Evolutionary conservation across 345 rosid species (phyloP).

Genomic region (Murraya koenigii): DNA sequence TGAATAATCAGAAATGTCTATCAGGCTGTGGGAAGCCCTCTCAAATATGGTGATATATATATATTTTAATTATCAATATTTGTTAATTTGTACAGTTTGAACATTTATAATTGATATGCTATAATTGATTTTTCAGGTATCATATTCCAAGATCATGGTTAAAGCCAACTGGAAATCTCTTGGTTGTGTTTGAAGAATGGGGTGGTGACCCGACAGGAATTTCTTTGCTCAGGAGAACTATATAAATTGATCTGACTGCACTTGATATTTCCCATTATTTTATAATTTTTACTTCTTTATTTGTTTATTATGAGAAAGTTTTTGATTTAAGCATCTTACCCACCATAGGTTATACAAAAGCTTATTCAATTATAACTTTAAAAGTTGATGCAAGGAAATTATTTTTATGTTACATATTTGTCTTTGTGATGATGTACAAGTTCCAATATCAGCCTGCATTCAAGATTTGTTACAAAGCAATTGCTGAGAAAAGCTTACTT

Average conservation of each 20-base stretch:
- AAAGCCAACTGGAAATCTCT: slow-evolving; percentile 52
- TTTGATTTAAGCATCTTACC: neutral
- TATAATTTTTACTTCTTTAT: neutral
- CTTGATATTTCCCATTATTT: too few species aligned
- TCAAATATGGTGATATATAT: slow-evolving; percentile 86
- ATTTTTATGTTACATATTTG: neutral
- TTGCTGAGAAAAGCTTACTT: neutral
- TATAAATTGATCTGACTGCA: slow-evolving; percentile 2
- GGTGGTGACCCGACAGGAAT: slow-evolving; percentile 85
- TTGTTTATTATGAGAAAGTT: neutral
- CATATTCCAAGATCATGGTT: slow-evolving; percentile 92
- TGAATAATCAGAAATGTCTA: slow-evolving; percentile 44
- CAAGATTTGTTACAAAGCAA: neutral
- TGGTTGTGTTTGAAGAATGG: slow-evolving; percentile 83
- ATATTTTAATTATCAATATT: neutral
- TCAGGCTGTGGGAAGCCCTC: slow-evolving; percentile 73
- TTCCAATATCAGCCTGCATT: neutral
- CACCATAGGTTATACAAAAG: neutral
- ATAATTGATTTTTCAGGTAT: neutral
- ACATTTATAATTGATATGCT: neutral
- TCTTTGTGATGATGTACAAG: neutral
- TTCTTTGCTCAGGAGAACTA: slow-evolving; percentile 60
- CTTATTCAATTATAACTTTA: neutral
- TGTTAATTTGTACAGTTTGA: neutral
- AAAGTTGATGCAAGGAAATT: neutral